Evolutionary conservation across 495 filamentous ascomycete species (phyloP).

Genomic region (Lasiosphaeria ovina): DNA sequence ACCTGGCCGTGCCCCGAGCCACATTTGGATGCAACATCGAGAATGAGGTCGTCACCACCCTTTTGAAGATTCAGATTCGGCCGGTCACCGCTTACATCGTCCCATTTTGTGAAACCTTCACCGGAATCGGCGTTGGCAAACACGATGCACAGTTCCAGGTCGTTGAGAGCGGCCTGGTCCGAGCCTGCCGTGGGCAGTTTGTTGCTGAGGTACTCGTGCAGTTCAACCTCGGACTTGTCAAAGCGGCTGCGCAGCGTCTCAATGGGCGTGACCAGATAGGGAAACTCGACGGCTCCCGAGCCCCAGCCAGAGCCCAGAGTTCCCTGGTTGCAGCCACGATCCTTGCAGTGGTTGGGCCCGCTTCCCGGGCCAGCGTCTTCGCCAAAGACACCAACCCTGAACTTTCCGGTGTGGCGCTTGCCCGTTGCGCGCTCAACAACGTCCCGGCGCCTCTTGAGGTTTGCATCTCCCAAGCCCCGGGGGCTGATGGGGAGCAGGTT

Average conservation of each 20-base stretch:
- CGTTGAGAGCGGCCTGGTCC: constrained; percentile 32
- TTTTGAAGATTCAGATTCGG: constrained; percentile 77
- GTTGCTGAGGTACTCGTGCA: constrained; percentile 63
- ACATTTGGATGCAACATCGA: constrained; percentile 68
- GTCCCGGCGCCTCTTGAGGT: constrained; percentile 26
- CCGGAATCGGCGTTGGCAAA: constrained; percentile 63
- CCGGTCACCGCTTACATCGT: constrained; percentile 74
- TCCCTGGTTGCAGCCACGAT: constrained; percentile 68
- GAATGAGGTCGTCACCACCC: constrained; percentile 69
- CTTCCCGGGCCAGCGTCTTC: constrained; percentile 73
- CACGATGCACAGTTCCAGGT: constrained; percentile 67
- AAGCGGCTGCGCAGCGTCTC: constrained; percentile 64
- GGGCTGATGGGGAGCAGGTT: constrained; percentile 62
- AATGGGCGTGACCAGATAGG: constrained; percentile 71
- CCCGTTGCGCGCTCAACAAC: constrained; percentile 19
- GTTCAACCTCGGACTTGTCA: constrained; percentile 55
- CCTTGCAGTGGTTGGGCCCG: constrained; percentile 73
- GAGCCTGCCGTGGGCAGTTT: constrained; percentile 25
- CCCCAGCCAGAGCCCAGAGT: constrained; percentile 89
- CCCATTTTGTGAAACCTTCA: constrained; percentile 62
- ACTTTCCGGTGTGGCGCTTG: constrained; percentile 36
- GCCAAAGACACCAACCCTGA: constrained; percentile 75
- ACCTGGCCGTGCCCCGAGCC: constrained; percentile 62
- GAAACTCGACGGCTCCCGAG: constrained; percentile 82
- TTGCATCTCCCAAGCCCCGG: constrained; percentile 41